Evolutionary conservation across 257 asterid genomes (phyloP), one percentile per base, ranked within the genome.

Genomic region (Ligustrum vulgare): DNA sequence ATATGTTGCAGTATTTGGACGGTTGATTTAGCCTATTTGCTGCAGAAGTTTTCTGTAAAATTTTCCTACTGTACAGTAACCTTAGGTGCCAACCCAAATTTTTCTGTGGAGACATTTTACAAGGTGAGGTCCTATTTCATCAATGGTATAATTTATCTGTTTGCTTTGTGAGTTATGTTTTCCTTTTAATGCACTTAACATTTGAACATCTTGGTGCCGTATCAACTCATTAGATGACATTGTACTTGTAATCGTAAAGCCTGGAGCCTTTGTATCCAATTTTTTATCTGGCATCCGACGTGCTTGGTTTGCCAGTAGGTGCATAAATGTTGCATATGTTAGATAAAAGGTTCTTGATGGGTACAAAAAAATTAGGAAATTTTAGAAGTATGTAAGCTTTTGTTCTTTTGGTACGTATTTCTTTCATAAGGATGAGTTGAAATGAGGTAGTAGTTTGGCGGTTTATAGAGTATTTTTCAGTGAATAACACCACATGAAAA

Each of bases 51-150:
- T 87, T 85, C 95, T 56, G 90, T 92, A 67, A 83, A 81, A 43
- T 94, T 94, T 82, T 87, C 91, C 78, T 94, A 94, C 86, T 91
- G 91, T 73, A 94, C 99, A 35, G 98, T 94, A 71, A 94, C 99
- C 43, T 72, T 92, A 80, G 99, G 95, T 83, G 98, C 98, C 71
- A 94, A 94, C 85, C 99, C 99, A 64, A 90, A 86, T 16, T 94
- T 92, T 81, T 88, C 89, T 43, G 94, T 82, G 49, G 99, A 92
- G 96, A 82, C 91, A 54, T 94, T 84, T 86, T 94, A 92, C 92
- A 93, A 91, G 96, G 98, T 93, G 84, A 79, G 35, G 32, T 74
- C 34, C 63, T 20, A 51, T 71, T 71, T 72, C 68, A 54, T 41
- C 71, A 39, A 60, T 41, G 45, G 11, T 74, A 33, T 72, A 60